A percentile compares a stretch with the other conserved stretches of the same genome.
Conservation (phyloP, 176 grass and related monocot genomes). For the Oryza australiensis region DNA sequence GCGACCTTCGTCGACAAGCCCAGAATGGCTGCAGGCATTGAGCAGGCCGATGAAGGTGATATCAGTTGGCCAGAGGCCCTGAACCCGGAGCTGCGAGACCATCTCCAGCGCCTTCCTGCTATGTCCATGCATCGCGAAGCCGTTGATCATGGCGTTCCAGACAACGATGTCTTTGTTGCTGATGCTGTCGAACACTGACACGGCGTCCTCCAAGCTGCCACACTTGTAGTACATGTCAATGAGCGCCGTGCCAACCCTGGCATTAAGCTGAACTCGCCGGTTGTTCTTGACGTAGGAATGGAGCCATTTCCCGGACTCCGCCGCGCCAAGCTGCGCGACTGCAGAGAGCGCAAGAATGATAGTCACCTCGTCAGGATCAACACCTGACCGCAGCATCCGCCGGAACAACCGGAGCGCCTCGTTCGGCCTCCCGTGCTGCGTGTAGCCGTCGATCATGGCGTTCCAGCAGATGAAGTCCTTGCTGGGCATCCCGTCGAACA, state of each 20-base stretch:
- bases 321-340: conserved; percentile 62
- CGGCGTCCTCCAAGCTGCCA: conserved; percentile 78
- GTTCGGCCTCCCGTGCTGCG: conserved; percentile 59
- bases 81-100: conserved; percentile 32
- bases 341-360: conserved; percentile 62
- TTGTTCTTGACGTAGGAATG: conserved; percentile 72
- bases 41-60: conserved; percentile 90
- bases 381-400: conserved; percentile 55
- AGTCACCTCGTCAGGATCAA: conserved; percentile 61
- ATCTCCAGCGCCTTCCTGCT: conserved; percentile 50
- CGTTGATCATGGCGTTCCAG: conserved; percentile 92
- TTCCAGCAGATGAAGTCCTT: conserved; percentile 92
- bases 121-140: conserved; percentile 77
- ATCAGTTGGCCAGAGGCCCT: conserved; percentile 64
- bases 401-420: conserved; percentile 70
- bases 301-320: conserved; percentile 70
- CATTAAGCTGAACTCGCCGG: conserved; percentile 42
- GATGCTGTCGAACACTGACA: conserved; percentile 61
- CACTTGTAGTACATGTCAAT: conserved; percentile 98
- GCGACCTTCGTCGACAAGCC: conserved; percentile 60
- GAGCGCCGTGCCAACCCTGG: conserved; percentile 75
- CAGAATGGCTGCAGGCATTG: conserved; percentile 84
- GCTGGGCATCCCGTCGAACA: conserved; percentile 59
- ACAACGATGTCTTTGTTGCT: conserved; percentile 57
- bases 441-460: conserved; percentile 94